Conservation (phyloP, 2,329 filamentous ascomycete genomes). For the Verticillium longisporum region DNA sequence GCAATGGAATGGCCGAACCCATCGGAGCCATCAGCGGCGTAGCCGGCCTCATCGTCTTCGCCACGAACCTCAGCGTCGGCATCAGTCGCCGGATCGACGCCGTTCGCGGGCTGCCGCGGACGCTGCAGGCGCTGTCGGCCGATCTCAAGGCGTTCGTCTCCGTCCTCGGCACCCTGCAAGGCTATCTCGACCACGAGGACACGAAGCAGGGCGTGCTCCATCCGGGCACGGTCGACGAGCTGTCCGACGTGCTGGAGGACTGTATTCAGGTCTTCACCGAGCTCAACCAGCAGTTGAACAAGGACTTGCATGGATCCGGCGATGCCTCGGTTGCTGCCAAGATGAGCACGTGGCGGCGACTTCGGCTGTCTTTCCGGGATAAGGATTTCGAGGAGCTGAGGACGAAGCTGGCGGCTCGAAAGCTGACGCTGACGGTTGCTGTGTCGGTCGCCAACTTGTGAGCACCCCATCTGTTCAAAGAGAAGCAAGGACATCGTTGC, state of each 20-base stretch:
- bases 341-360: constrained; percentile 2
- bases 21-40: constrained; percentile 1
- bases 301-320: background rate
- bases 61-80: background rate
- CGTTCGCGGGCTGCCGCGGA: background rate
- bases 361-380: background rate
- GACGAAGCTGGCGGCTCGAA: background rate
- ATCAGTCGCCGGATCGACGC: constrained; percentile 4
- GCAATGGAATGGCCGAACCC: constrained; percentile 3
- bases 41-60: constrained; percentile 1
- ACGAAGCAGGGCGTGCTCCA: constrained; percentile 1
- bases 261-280: background rate
- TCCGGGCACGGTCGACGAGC: background rate
- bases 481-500: background rate
- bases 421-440: background rate
- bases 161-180: constrained; percentile 2
- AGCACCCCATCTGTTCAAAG: background rate
- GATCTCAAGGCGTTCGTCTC: constrained; percentile 1
- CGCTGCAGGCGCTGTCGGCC: constrained; percentile 1
- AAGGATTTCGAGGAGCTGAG: constrained; percentile 1
- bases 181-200: constrained; percentile 3
- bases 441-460: constrained; percentile 5
- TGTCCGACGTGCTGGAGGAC: constrained; percentile 1
- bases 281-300: background rate
- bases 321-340: background rate